Evolutionary conservation across 768 basidiomycete genomes (phyloP), one percentile per base, ranked within the genome.

Genomic region (Leucosporidium creatinivorum): DNA sequence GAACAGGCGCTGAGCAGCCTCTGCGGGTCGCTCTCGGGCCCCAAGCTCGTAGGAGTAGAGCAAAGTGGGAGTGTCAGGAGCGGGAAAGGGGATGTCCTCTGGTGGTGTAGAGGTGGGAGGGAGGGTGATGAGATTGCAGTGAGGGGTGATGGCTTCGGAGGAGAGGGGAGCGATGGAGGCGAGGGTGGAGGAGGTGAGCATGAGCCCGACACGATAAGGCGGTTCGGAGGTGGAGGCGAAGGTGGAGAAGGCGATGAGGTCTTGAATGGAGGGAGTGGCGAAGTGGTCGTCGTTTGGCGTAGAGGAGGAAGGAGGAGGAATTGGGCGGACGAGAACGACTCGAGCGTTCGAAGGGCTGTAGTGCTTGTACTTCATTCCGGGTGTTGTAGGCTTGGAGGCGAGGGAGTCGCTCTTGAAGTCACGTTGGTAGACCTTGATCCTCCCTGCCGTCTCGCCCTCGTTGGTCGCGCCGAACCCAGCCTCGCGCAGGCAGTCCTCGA

Each of bases 301-400:
- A 12, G 54, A 26, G 49, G n/a, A 51, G 23, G 7, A n/a, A 28
- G 47, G 58, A 59, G 13, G 30, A n/a, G 57, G 47, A 83, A 82
- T 49, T 92, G 80, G 57, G 8, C 25, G 36, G 4, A 73, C 71
- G 9, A 98, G 83, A 26, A 84, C 84, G 36, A 97, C 89, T 3
- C 92, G 91, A 6, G 93, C 86, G 1, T 87, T 64, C 9, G 55
- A 81, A 3, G 96, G 96, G 28, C 93, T 89, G 77, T 99, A 99
- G 79, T 99, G 96, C 60, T 88, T 85, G 78, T 99, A 99, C 79
- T 99, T 99, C 93, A 97, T 96, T 39, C 96, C 96, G 3, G 96
- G 96, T 0, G 96, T 98, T 12, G 91, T 92, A 13, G 96, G 96
- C 0, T 86, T 84, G 49, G 81, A 81, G 77, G 91, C 89, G 65